phyloP scores from a whole-genome alignment of 345 rosid genomes.

The Corymbia maculata region DNA sequence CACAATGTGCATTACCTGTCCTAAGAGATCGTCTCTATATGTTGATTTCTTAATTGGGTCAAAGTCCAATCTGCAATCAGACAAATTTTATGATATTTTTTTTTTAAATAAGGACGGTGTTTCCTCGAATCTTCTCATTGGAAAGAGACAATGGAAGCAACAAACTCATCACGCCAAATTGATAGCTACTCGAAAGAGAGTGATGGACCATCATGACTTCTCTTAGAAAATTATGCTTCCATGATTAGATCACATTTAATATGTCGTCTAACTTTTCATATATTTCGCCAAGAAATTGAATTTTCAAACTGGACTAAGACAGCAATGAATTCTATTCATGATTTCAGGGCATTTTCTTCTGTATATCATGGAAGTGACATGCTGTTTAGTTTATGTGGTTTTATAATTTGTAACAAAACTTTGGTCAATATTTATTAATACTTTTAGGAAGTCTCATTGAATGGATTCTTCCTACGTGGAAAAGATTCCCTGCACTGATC shows the following conservation, averaged over 20 bases:
- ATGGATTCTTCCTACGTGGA: background rate
- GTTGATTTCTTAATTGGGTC: background rate
- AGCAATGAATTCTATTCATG: background rate
- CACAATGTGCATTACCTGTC: background rate
- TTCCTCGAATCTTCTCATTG: background rate
- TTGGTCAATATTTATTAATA: background rate
- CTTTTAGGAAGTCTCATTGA: background rate
- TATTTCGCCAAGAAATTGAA: no score
- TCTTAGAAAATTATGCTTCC: background rate
- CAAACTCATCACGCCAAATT: background rate
- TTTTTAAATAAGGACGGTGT: no score
- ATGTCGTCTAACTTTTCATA: no score
- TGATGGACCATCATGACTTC: background rate
- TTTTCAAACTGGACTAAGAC: background rate
- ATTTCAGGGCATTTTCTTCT: no score
- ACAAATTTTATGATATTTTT: no score
- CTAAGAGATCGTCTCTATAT: background rate
- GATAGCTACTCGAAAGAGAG: background rate
- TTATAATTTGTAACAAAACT: background rate
- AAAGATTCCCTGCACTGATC: background rate
- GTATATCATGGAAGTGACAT: background rate
- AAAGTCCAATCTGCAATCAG: background rate
- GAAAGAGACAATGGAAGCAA: background rate
- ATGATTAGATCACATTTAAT: background rate
- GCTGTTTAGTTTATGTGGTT: background rate